Evolutionary conservation across 1,284 basidiomycete genomes (phyloP), one percentile per base, ranked within the genome.

Genomic region (Mycena citricolor): DNA sequence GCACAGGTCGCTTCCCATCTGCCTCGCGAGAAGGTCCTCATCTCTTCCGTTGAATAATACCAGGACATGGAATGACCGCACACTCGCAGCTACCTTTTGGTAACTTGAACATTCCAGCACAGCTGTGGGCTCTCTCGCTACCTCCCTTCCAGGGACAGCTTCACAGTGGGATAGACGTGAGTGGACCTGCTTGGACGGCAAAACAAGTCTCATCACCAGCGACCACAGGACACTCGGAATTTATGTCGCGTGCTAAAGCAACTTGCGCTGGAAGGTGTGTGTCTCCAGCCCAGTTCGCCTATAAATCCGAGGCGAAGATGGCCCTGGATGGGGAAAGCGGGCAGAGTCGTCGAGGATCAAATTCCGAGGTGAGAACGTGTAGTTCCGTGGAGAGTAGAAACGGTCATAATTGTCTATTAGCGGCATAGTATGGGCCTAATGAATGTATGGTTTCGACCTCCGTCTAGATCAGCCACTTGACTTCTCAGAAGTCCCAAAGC

Each of bases 91-190:
- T 29, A 11, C n/a, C 11, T 29, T 22, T 7, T 8, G 38, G 62
- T 21, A 60, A 76, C 17, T 62, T 86, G 38, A 86, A 86, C 54
- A 83, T 89, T 42, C 59, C 77, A 42, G 70, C 72, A 23, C 84
- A 87, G 57, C 68, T 86, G 35, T 71, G 70, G 39, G 69, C 70
- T 21, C 75, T 88, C 25, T 75, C 70, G 14, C 65, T 87, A 32
- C 66, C 72, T 17, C 66, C 73, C 2, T 97, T 97, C 58, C 68
- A 84, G 61, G 93, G 93, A 12, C 77, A 88, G 55, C 76, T 83
- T 49, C 93, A 97, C 64, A 84, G 83, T 57, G 93, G 93, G 16
- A 86, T 94, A 31, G 90, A 92, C 63, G 90, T 92, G 55, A 71
- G 87, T 81, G 44, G 20, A 17, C 41, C 34, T 41, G 11, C 11